Evolutionary conservation across 2,329 filamentous ascomycete species (phyloP), one percentile per base, ranked within the genome.

Genomic region (Fusarium albosuccineum): DNA sequence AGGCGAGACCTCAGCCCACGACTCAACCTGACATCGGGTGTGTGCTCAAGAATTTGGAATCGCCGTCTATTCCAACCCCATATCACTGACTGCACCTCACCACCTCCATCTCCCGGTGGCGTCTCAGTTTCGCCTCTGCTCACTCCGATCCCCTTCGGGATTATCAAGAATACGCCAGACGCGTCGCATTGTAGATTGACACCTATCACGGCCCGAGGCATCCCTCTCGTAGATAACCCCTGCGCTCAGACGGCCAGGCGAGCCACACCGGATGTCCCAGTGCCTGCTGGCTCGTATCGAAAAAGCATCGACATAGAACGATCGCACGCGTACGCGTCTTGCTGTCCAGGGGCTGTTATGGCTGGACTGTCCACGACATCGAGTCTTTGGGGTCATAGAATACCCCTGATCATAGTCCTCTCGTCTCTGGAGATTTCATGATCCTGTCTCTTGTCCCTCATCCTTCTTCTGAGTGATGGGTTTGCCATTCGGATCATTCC

Each of bases 401-500:
- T 22, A 3, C 22, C 22, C 22, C 22, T 4, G 22, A 48, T 60
- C 17, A 53, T 41, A 14, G 16, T 51, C 45, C 7, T 22, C 27
- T 5, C 27, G n/a, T 26, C 48, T 11, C 36, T 22, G 3, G 5
- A 22, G 22, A 5, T 22, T 22, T 22, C 22, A 22, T 22, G 22
- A 22, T 33, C 30, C 30, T 3, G 30, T 33, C 30, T 33, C 4
- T 33, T 33, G 22, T 22, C 14, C 54, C 10, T 51, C 37, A 5
- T 52, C n/a, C 29, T 60, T 17, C 66, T 79, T 78, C 3, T 61
- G 71, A 22, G 22, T 22, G 4, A 22, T 22, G 22, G 22, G 22
- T 5, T 22, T 22, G 4, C 22, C 22, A 22, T 22, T 22, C 22
- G 22, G 22, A 39, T 71, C 62, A 53, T 76, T 71, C 7, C 76